Base-by-base conservation (phyloP, 768 basidiomycete species). In the Mycena leptocephala region DNA sequence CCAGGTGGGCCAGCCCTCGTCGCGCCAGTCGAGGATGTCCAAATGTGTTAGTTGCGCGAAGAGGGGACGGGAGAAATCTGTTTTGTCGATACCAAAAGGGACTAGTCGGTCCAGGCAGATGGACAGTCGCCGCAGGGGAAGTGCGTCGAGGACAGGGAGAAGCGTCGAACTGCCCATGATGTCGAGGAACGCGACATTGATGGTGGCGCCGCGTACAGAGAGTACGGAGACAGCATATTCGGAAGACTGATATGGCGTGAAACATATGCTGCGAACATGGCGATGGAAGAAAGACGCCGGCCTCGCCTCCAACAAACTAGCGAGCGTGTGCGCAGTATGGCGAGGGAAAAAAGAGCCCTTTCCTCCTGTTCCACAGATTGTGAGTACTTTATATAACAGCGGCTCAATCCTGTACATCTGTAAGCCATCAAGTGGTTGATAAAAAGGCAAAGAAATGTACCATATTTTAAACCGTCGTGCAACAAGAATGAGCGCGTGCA, bases 21-120 rank as follows among this genome's bases (percentile, higher is more conserved):
- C 59, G 33, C 51, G 51, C 56, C 43, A 48, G 11, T 61, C 59
- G 22, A 61, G 69, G 14, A 70, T 59, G n/a, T 61, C 59, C 20
- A 61, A 43, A 30, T 61, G 69, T 11, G 69, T 70, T 3, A 70
- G 46, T 32, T 48, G 41, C 13, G 30, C 41, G 43, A 70, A 70
- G 43, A 70, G 32, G 2, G 69, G 41, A 10, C 35, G 26, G 30
- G 59, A 48, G 35, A 70, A 61, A 18, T 70, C 69, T 3, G 35
- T 33, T 22, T 5, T 2, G 30, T 26, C 65, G 22, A 18, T 7
- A 11, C 48, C 26, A 14, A 16, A 20, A n/a, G n/a, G n/a, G 35
- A 67, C 55, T 1, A 67, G 51, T 8, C 56, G 28, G 18, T 35
- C 20, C 58, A 62, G n/a, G 43, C 32, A 61, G 39, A 41, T 26